Percentiles rank a stretch among this genome's conserved stretches.
Evolutionary conservation across 768 basidiomycete species (phyloP).

Genomic region (Xerocomus brunneocitrinus): DNA sequence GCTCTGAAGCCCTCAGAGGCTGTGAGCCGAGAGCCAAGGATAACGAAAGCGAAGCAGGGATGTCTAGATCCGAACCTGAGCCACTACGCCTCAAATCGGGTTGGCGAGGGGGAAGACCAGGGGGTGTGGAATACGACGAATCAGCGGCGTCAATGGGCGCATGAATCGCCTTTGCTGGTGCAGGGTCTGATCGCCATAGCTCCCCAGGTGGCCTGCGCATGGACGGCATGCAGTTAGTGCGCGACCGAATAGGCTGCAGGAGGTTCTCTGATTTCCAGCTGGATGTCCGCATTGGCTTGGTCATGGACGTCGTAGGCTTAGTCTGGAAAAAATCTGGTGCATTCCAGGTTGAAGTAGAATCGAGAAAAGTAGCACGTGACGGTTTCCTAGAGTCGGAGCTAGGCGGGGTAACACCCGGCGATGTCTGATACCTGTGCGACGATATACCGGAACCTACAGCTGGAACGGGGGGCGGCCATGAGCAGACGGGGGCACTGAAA

Average conservation of each 20-base stretch:
- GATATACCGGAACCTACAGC: neutral
- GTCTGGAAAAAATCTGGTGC: slow-evolving; percentile 1
- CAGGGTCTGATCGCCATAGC: slow-evolving; percentile 18
- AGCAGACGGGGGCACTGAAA: slow-evolving; percentile 8
- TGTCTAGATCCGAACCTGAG: slow-evolving; percentile 3
- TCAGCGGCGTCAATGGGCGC: neutral
- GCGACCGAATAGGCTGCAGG: slow-evolving; percentile 14
- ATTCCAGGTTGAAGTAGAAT: slow-evolving; percentile 11
- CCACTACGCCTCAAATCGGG: slow-evolving; percentile 7
- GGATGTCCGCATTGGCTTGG: slow-evolving; percentile 1
- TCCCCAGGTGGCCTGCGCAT: slow-evolving; percentile 17
- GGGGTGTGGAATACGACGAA: slow-evolving; percentile 13
- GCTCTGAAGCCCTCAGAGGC: slow-evolving; percentile 20
- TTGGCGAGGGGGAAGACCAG: slow-evolving; percentile 16
- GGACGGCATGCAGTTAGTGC: slow-evolving; percentile 12
- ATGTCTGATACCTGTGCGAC: slow-evolving; percentile 4
- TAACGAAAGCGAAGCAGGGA: slow-evolving; percentile 15
- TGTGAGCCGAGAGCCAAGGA: slow-evolving; percentile 26
- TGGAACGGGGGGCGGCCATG: slow-evolving; percentile 23
- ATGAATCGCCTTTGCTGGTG: slow-evolving; percentile 1
- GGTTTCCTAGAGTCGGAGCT: slow-evolving; percentile 2
- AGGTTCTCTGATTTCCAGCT: slow-evolving; percentile 20
- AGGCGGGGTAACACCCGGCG: neutral
- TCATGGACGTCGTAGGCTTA: slow-evolving; percentile 1
- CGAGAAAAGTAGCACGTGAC: slow-evolving; percentile 8